These are phyloP conservation scores for Aspergillus leporis DNA, from an alignment of 495 filamentous ascomycete genomes.

Conservation along the genomic window DNA sequence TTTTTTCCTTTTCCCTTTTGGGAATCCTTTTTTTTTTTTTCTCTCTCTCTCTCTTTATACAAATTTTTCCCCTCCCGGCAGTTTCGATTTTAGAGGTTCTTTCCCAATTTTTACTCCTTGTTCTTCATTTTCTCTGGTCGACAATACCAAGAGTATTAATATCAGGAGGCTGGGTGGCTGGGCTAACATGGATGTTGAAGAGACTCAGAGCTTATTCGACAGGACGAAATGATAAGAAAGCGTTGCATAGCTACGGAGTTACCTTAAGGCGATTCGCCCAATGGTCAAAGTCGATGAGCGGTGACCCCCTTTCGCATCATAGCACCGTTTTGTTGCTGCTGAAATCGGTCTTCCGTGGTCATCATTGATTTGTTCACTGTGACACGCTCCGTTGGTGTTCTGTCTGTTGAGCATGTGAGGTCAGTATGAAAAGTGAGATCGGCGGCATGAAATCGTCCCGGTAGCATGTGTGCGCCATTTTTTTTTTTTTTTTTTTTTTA, in stretches of 20 bases:
- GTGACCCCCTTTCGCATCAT: not conserved
- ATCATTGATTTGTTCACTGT: not conserved
- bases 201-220: conserved; percentile 23
- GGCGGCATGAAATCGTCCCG: not conserved
- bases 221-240: conserved; percentile 8
- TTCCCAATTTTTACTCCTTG: not conserved
- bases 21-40: conserved; percentile 5
- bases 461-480: not conserved
- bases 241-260: conserved; percentile 15
- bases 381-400: not conserved
- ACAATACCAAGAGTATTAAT: conserved; percentile 7
- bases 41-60: conserved; percentile 9
- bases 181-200: conserved; percentile 26
- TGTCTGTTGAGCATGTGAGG: not conserved
- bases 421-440: not conserved
- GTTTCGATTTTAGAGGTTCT: too few species aligned
- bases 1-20: conserved; percentile 3
- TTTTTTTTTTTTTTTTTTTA: not conserved
- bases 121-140: not conserved
- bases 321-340: not conserved
- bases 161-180: conserved; percentile 42
- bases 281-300: not conserved
- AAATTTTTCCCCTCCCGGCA: conserved; percentile 13
- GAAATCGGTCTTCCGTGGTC: not conserved
- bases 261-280: conserved; percentile 4